phyloP scores from a whole-genome alignment of 148 eudicot species.

The Rhododendron kiyosumense region DNA sequence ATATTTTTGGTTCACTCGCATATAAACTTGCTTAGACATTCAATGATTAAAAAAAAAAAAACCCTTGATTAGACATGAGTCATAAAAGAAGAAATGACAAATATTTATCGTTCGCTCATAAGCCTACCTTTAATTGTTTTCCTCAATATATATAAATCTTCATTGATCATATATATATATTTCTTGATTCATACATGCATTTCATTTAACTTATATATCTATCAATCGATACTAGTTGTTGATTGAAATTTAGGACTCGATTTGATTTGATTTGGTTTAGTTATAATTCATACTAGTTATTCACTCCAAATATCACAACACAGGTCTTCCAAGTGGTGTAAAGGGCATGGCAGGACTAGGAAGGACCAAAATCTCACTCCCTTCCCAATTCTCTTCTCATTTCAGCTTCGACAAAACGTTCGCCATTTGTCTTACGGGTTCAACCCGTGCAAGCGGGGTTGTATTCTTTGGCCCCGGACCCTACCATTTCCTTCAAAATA shows the following conservation, averaged over 20 bases:
- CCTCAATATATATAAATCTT: too few relatives aligned
- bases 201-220: too few relatives aligned
- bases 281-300: neutral
- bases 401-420: conserved; percentile 26
- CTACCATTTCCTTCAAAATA: conserved; percentile 14
- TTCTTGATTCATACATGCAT: neutral
- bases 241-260: too few relatives aligned
- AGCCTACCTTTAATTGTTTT: too few relatives aligned
- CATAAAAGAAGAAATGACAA: too few relatives aligned
- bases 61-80: too few relatives aligned
- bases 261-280: too few relatives aligned
- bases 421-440: conserved; percentile 35
- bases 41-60: too few relatives aligned
- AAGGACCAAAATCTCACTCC: conserved; percentile 21
- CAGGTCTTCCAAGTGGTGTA: conserved; percentile 28
- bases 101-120: too few relatives aligned
- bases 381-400: conserved; percentile 25
- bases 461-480: conserved; percentile 52
- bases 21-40: too few relatives aligned
- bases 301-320: neutral
- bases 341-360: conserved; percentile 53
- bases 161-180: neutral
- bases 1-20: too few relatives aligned
- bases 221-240: too few relatives aligned
- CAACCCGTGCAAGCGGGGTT: conserved; percentile 23